Base-by-base conservation (phyloP, 306 rosid species). In the Hippophae rhamnoides region DNA sequence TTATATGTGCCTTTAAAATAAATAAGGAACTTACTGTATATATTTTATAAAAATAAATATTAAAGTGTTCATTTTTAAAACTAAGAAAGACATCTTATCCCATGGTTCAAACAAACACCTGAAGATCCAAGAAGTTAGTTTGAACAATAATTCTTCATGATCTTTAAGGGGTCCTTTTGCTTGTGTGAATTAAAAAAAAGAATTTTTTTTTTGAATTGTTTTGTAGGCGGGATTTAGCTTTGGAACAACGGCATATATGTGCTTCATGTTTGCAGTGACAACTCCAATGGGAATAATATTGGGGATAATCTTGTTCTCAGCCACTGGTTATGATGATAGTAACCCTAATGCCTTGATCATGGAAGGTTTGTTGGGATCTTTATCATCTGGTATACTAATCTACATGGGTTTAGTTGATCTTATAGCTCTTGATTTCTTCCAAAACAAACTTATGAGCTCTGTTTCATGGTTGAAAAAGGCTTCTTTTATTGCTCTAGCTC, bases 351-450 rank as follows among this genome's bases (percentile, higher is more conserved):
- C 96, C 9, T 60, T 92, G 69, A 92, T 87, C 12, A 72, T 85
- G 78, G 98, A 92, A 62, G 98, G 98, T 0, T 73, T 92, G 65
- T 46, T 92, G 44, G 98, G 98, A 8, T 87, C 98, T 5, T 51
- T 92, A 60, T 92, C 98, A 9, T 85, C 96, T 0, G 98, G 98
- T 26, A 83, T 92, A 56, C 84, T 92, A 2, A 85, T 92, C 25
- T 92, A 92, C 78, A 92, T 92, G 98, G 98, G 87, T 27, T 86
- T 92, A 3, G 98, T 92, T 5, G 98, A 92, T 54, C 96, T 92
- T 38, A 80, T 92, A 48, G 89, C 98, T 12, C 73, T 70, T 41
- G 96, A 92, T 79, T 92, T 92, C 85, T 92, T 92, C 67, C 98
- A 92, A 71, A 92, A 85, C 86, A 87, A 92, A 74, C 66, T 92